Evolutionary conservation across 2,329 filamentous ascomycete genomes (phyloP).

Genomic region (Phialemonium atrogriseum): DNA sequence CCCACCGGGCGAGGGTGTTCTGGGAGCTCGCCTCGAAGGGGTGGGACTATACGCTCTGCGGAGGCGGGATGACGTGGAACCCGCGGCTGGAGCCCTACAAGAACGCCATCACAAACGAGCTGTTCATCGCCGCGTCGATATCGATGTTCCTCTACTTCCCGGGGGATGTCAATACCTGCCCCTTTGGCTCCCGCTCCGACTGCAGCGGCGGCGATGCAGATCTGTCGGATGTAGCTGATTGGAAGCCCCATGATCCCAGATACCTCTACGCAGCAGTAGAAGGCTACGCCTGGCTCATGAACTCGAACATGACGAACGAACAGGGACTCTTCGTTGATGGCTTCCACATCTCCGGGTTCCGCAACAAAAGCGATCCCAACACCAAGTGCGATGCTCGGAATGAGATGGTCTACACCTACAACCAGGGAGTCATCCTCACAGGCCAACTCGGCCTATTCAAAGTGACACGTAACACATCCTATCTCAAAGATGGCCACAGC

Average conservation of each 20-base stretch:
- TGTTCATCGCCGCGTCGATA: conserved; percentile 77
- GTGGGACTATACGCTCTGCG: conserved; percentile 76
- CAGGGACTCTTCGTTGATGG: conserved; percentile 77
- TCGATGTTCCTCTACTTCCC: conserved; percentile 88
- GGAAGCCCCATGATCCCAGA: conserved; percentile 41
- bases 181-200: conserved; percentile 36
- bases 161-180: conserved; percentile 65
- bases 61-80: conserved; percentile 88
- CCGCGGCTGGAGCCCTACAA: conserved; percentile 77
- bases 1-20: conserved; percentile 76
- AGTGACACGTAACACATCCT: conserved; percentile 61
- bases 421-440: conserved; percentile 83
- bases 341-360: conserved; percentile 70
- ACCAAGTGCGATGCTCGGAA: conserved; percentile 72
- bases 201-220: conserved; percentile 16
- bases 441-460: conserved; percentile 75
- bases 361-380: conserved; percentile 52
- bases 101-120: conserved; percentile 91
- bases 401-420: conserved; percentile 91
- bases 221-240: conserved; percentile 21
- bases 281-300: conserved; percentile 72
- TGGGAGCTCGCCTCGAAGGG: conserved; percentile 72
- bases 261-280: conserved; percentile 68
- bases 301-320: conserved; percentile 71
- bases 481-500: conserved; percentile 71